phyloP scores from a whole-genome alignment of 1,284 basidiomycete species.

The Apiotrichum brassicae region DNA sequence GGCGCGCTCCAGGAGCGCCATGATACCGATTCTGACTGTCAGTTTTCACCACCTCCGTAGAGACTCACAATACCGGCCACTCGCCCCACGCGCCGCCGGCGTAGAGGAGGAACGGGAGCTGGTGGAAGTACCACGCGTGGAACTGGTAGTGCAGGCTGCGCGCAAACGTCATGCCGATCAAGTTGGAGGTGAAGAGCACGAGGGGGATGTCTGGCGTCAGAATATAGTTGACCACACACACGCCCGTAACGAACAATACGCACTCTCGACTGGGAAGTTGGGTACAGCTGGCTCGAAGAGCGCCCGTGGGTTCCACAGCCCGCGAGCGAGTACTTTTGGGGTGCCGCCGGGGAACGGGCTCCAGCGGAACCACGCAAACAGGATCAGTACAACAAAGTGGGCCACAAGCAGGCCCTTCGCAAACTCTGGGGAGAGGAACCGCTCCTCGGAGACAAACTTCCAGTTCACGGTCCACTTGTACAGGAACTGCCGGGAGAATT shows the following conservation, averaged over 20 bases:
- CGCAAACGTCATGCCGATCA: conserved; percentile 86
- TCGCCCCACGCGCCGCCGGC: conserved; percentile 28
- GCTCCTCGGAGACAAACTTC: conserved; percentile 71
- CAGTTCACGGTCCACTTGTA: conserved; percentile 99
- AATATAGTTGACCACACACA: no score
- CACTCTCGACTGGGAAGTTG: conserved; percentile 25
- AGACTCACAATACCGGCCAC: conserved; percentile 22
- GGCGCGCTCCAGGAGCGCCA: conserved; percentile 67
- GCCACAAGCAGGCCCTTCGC: conserved; percentile 60
- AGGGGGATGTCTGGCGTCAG: conserved; percentile 62
- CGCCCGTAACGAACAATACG: conserved; percentile 1
- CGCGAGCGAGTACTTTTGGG: conserved; percentile 54
- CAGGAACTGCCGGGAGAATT: conserved; percentile 80
- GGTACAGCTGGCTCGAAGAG: conserved; percentile 14
- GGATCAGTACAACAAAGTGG: conserved; percentile 58
- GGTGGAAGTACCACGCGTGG: conserved; percentile 95
- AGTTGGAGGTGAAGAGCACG: conserved; percentile 80
- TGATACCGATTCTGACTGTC: conserved; percentile 55
- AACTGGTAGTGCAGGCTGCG: conserved; percentile 99
- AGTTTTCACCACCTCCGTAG: background rate
- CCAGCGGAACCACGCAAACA: conserved; percentile 70
- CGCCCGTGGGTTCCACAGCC: conserved; percentile 44
- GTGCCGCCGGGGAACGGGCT: conserved; percentile 60
- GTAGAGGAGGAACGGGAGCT: conserved; percentile 70
- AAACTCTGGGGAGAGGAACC: conserved; percentile 63